phyloP scores from a whole-genome alignment of 192 early-diverging fungal species.

The Umbelopsis sp. region DNA sequence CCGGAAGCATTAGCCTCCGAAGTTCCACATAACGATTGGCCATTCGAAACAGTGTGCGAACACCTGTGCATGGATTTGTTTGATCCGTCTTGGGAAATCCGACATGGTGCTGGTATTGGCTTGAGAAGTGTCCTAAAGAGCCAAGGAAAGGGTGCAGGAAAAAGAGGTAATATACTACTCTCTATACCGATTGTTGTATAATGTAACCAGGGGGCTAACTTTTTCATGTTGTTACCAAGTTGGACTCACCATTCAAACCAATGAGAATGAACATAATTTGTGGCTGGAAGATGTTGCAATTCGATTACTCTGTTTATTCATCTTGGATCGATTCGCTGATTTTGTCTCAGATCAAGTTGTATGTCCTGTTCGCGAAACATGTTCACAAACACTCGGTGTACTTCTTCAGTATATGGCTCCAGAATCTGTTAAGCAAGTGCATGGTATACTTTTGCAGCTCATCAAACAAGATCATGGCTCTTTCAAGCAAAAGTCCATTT shows the following conservation, averaged over 20 bases:
- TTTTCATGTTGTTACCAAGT: neutral
- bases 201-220: no score
- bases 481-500: slow-evolving; percentile 55
- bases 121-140: slow-evolving; percentile 85
- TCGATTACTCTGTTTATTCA: slow-evolving; percentile 91
- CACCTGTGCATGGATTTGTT: slow-evolving; percentile 59
- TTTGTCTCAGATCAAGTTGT: slow-evolving; percentile 95
- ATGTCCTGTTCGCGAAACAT: slow-evolving; percentile 95
- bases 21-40: slow-evolving; percentile 47
- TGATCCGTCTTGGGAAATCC: slow-evolving; percentile 84
- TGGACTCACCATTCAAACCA: slow-evolving; percentile 43
- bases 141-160: slow-evolving; percentile 85
- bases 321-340: slow-evolving; percentile 95
- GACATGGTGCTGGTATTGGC: slow-evolving; percentile 96
- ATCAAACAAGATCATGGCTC: slow-evolving; percentile 56
- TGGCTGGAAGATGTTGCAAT: slow-evolving; percentile 90
- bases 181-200: neutral
- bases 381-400: slow-evolving; percentile 80
- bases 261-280: slow-evolving; percentile 66
- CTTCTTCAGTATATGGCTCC: slow-evolving; percentile 64
- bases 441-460: slow-evolving; percentile 69
- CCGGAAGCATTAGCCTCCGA: slow-evolving; percentile 25
- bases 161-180: slow-evolving; percentile 37
- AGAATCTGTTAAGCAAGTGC: slow-evolving; percentile 58
- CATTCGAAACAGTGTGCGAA: slow-evolving; percentile 60